Base-by-base conservation (phyloP, 148 eudicot species). In the Bassia scoparia region DNA sequence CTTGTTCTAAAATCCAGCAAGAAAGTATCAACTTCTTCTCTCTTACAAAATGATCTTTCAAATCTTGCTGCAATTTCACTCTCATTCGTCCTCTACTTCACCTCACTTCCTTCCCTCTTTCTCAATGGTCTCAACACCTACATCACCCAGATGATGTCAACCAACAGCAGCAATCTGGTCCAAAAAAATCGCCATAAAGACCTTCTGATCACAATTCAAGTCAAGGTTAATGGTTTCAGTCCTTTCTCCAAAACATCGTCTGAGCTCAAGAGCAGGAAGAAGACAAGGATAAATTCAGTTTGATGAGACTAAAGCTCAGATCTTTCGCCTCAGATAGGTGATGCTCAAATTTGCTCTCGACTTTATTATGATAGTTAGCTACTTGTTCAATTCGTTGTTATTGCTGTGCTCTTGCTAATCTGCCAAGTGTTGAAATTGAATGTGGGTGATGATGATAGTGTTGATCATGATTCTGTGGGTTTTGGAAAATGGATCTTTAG, bases 301-400 rank as follows among this genome's bases (percentile, higher is more conserved):
- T 70, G 97, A 96, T 75, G 99, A 96, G 71, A 82, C 59, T 70
- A 96, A 96, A 78, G 99, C 99, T 65, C 99, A 96, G 96, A 96
- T 96, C 97, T 92, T 92, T 70, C 74, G 99, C 44, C 83, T 96
- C 24, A 88, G 77, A 38, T 96, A 84, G 84, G 83, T 76, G 92
- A 92, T 74, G 85, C 86, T n/a, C 97, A 88, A 38, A 79, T 96
- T 37, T 76, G 79, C 44, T 80, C 97, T 14, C 81, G 99, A 2
- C 74, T 90, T 41, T 89, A 79, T 79, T 92, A 72, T 75, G 85
- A 79, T 49, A 81, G 87, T 41, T 96, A 84, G 73, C 61, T 38
- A 70, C 77, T 44, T 84, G 76, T 67, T 90, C 92, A 72, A 86
- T 81, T 69, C 35, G 74, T 86, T 30, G 10, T 83, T 78, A 76